Evolutionary conservation across 2,329 filamentous ascomycete genomes (phyloP), one percentile per base, ranked within the genome.

Genomic region (Calonectria multiphialidica): DNA sequence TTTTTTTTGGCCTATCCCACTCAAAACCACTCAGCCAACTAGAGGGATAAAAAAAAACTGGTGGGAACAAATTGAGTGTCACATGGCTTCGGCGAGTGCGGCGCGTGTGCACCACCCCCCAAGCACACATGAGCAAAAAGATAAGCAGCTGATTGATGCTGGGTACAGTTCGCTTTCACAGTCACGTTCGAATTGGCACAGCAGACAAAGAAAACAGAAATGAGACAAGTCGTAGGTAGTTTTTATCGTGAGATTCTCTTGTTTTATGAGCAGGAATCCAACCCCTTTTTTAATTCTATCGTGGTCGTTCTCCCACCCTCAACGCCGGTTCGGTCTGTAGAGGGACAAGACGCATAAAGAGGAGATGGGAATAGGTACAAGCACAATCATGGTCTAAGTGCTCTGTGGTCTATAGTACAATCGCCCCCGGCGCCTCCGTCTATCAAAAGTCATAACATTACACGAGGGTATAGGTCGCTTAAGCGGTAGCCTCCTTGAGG

Each of bases 401-500:
- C 78, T 78, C 78, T 74, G 72, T 81, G 76, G 77, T 84, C 83
- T 84, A 85, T 85, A 76, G 73, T 85, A 85, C 83, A 84, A 77
- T 81, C 79, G 80, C 80, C 77, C 76, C 76, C 45, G 77, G 75
- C 77, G 78, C 62, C 72, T 77, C 79, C 78, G 81, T 84, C 83
- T 84, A 84, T 83, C 78, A 77, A 74, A 75, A 76, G 70, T 80
- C 76, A 72, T 82, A 83, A 83, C 80, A 78, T 83, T 83, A 83
- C 80, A 83, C 66, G 74, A 75, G 76, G 74, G 66, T 69, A 70
- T 74, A 55, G 49, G 68, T 77, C 83, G 82, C 89, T 88, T 94
- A 95, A 87, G 88, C 88, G 82, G 92, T 94, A 81, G 91, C 85
- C 76, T 94, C 88, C 86, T 90, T 89, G 84, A 95, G 90, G 91